These are phyloP conservation scores for Paramecium pentaurelia DNA, from an alignment of 73 alveolate species.

Conservation along the genomic window DNA sequence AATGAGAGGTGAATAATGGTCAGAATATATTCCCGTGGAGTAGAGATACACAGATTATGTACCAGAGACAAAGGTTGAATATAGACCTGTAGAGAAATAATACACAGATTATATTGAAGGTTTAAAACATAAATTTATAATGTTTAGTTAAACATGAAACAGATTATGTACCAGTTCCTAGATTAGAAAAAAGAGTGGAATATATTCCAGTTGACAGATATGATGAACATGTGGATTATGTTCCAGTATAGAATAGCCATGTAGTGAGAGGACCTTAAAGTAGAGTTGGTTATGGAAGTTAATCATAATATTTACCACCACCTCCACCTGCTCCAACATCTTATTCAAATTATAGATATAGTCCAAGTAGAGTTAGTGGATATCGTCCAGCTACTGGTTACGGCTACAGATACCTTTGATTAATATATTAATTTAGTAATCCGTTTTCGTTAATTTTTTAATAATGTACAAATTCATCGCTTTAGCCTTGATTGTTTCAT, in stretches of 20 bases:
- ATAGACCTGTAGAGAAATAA: conserved; percentile 51
- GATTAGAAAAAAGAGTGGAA: conserved; percentile 58
- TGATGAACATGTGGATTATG: conserved; percentile 57
- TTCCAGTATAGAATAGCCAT: conserved; percentile 30
- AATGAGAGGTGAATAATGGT: conserved; percentile 54
- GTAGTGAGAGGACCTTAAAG: conserved; percentile 37
- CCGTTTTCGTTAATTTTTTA: conserved; percentile 28
- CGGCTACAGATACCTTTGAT: conserved; percentile 45
- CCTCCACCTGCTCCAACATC: not conserved
- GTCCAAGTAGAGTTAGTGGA: not conserved
- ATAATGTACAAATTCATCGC: conserved; percentile 18
- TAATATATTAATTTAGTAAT: not conserved
- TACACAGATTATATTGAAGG: conserved; percentile 59
- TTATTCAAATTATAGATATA: not conserved
- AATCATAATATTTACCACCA: not conserved
- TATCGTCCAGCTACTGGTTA: not conserved
- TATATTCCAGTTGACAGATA: conserved; percentile 57
- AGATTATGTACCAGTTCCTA: conserved; percentile 54
- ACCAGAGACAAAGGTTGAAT: conserved; percentile 58
- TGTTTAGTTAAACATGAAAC: conserved; percentile 47
- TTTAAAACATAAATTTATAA: not conserved
- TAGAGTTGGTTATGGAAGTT: not conserved
- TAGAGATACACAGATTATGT: conserved; percentile 55
- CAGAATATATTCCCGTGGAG: conserved; percentile 60
- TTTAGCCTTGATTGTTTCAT: not conserved